Percentiles rank a stretch among this genome's conserved stretches.
Evolutionary conservation across 192 early-diverging fungal species (phyloP).

Genomic region (Podila clonocystis): DNA sequence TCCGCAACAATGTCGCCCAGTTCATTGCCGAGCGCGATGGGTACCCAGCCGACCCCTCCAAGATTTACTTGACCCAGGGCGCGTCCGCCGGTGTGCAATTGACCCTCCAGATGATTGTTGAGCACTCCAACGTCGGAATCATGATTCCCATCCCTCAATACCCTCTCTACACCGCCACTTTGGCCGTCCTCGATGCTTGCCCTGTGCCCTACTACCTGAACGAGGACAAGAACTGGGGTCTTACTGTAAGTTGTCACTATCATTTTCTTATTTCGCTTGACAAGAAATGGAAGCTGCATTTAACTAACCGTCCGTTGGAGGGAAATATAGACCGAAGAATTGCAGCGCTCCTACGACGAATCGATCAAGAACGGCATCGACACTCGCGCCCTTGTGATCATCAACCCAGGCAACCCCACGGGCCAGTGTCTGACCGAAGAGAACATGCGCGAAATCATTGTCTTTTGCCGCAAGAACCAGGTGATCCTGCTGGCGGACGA

Average conservation of each 20-base stretch:
- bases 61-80: conserved; percentile 94
- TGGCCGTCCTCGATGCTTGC: conserved; percentile 83
- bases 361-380: conserved; percentile 79
- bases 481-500: conserved; percentile 95
- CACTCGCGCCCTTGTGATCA: conserved; percentile 93
- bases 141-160: conserved; percentile 99
- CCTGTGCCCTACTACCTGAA: conserved; percentile 94
- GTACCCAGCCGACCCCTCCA: conserved; percentile 82
- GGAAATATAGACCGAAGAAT: conserved; percentile 62
- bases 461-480: conserved; percentile 82
- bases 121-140: conserved; percentile 84
- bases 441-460: conserved; percentile 90
- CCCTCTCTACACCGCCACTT: conserved; percentile 96
- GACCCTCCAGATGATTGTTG: conserved; percentile 88
- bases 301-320: neutral
- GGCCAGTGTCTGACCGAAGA: conserved; percentile 86
- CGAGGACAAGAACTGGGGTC: conserved; percentile 86
- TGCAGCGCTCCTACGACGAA: conserved; percentile 70
- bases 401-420: conserved; percentile 99
- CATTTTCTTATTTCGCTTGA: neutral
- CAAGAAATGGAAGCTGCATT: neutral
- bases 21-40: conserved; percentile 95
- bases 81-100: conserved; percentile 93
- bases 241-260: conserved; percentile 50
- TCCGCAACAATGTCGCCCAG: conserved; percentile 87